Evolutionary conservation across 2,329 filamentous ascomycete genomes (phyloP).

Genomic region (Fusarium sp.): DNA sequence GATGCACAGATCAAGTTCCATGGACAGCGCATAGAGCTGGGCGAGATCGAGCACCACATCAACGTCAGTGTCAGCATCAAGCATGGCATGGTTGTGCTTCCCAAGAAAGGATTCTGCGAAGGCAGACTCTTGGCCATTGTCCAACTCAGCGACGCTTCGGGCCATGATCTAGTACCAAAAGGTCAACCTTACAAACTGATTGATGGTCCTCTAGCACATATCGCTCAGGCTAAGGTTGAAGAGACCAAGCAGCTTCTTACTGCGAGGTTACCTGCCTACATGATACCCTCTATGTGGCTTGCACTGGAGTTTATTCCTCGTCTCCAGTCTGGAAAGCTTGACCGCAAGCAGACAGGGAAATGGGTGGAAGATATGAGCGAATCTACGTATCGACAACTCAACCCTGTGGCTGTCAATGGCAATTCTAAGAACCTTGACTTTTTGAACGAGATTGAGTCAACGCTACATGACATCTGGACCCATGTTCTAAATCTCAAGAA

Average conservation of each 20-base stretch:
- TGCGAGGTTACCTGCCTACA: conserved; percentile 35
- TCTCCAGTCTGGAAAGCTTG: conserved; percentile 40
- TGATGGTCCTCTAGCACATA: conserved; percentile 4
- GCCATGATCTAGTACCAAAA: conserved; percentile 15
- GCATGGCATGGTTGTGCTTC: conserved; percentile 38
- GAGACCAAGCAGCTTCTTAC: conserved; percentile 34
- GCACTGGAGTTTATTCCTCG: conserved; percentile 35
- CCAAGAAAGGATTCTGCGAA: conserved; percentile 32
- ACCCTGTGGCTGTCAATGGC: conserved; percentile 1
- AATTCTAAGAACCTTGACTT: neutral
- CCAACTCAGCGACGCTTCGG: conserved; percentile 16
- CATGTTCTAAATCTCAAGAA: conserved; percentile 37
- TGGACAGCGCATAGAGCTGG: conserved; percentile 52
- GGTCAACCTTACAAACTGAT: conserved; percentile 32
- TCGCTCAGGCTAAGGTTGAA: conserved; percentile 1
- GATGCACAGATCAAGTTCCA: conserved; percentile 52
- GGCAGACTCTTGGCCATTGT: conserved; percentile 31
- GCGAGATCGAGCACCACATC: conserved; percentile 50
- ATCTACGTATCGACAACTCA: conserved; percentile 28
- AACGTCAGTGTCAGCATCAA: conserved; percentile 38
- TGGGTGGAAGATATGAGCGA: conserved; percentile 37
- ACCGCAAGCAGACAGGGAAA: conserved; percentile 28
- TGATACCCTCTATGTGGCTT: conserved; percentile 43
- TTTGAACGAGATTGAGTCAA: conserved; percentile 6
- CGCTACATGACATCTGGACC: conserved; percentile 35